A percentile compares a stretch with the other conserved stretches of the same genome.
phyloP scores from a whole-genome alignment of 768 basidiomycete species.

The Grammothele lineata region DNA sequence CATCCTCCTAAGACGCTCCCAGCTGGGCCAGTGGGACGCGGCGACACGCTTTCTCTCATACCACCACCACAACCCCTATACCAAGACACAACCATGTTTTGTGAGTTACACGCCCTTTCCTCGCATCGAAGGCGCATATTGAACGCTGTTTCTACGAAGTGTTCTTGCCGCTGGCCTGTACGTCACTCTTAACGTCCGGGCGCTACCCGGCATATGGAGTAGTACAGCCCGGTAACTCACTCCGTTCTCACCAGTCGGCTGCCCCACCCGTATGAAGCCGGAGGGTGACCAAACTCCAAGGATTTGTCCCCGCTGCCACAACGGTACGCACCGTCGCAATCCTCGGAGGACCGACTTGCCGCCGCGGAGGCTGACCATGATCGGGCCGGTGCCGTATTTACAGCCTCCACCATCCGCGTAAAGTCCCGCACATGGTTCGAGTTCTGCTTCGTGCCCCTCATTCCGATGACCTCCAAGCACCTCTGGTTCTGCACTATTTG shows the following conservation, averaged over 20 bases:
- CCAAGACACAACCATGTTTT: slow-evolving; percentile 18
- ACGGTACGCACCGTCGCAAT: slow-evolving; percentile 44
- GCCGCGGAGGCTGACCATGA: too few relatives aligned
- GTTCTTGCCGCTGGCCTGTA: slow-evolving; percentile 34
- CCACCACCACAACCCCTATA: slow-evolving; percentile 11
- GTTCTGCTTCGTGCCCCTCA: slow-evolving; percentile 67
- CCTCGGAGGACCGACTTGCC: too few relatives aligned
- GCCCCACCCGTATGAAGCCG: slow-evolving; percentile 54
- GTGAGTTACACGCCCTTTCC: slow-evolving; percentile 16
- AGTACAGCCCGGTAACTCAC: slow-evolving; percentile 5
- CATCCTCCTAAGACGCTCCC: too few relatives aligned
- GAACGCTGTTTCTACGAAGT: slow-evolving; percentile 7
- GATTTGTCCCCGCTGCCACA: slow-evolving; percentile 69
- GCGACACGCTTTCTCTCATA: slow-evolving; percentile 1
- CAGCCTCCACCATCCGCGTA: slow-evolving; percentile 55
- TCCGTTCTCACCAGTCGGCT: slow-evolving; percentile 49
- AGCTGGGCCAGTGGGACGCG: too few relatives aligned
- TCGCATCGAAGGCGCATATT: too few relatives aligned
- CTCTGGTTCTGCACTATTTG: slow-evolving; percentile 74
- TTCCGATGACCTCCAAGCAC: slow-evolving; percentile 58
- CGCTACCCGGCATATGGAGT: too few relatives aligned
- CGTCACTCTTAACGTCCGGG: slow-evolving; percentile 1
- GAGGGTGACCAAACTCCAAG: slow-evolving; percentile 48
- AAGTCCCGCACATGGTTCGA: slow-evolving; percentile 74
- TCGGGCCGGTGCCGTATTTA: too few relatives aligned